Conservation (phyloP, 805 yeast genomes). For the Zygosaccharomyces pseudorouxii region DNA sequence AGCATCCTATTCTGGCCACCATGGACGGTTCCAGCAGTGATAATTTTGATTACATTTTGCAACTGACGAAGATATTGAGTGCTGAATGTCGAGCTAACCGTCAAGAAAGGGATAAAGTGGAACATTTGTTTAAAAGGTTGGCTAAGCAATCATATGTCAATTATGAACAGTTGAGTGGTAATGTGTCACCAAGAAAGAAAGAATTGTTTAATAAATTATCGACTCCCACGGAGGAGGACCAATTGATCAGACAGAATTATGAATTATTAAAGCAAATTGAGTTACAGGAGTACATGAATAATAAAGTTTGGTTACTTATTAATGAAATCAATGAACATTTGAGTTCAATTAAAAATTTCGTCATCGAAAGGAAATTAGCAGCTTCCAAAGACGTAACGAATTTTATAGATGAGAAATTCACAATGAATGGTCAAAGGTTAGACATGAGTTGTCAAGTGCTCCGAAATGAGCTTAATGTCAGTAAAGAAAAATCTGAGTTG, state of each 20-base stretch:
- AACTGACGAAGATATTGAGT: constrained; percentile 24
- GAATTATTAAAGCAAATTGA: constrained; percentile 28
- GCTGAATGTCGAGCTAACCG: constrained; percentile 26
- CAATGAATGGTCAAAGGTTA: constrained; percentile 15
- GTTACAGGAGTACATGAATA: constrained; percentile 29
- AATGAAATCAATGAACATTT: constrained; percentile 29
- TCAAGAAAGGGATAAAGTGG: constrained; percentile 29
- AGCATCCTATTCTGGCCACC: not conserved
- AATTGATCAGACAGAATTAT: constrained; percentile 27
- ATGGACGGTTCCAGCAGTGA: constrained; percentile 22
- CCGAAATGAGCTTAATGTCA: constrained; percentile 5
- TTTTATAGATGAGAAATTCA: constrained; percentile 22
- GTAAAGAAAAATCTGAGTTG: constrained; percentile 15
- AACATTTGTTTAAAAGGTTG: constrained; percentile 22
- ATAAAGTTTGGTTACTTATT: constrained; percentile 24
- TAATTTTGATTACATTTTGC: constrained; percentile 30
- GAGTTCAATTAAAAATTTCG: constrained; percentile 27
- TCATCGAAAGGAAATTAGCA: constrained; percentile 27
- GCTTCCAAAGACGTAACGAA: constrained; percentile 20
- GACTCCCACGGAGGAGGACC: constrained; percentile 16
- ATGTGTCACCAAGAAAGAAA: constrained; percentile 13
- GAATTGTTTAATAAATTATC: constrained; percentile 12
- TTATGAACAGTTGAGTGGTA: constrained; percentile 21
- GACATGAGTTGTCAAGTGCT: constrained; percentile 13
- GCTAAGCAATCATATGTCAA: constrained; percentile 31